Evolutionary conservation across 148 eudicot species (phyloP), one percentile per base, ranked within the genome.

Genomic region (Camellia japonica): DNA sequence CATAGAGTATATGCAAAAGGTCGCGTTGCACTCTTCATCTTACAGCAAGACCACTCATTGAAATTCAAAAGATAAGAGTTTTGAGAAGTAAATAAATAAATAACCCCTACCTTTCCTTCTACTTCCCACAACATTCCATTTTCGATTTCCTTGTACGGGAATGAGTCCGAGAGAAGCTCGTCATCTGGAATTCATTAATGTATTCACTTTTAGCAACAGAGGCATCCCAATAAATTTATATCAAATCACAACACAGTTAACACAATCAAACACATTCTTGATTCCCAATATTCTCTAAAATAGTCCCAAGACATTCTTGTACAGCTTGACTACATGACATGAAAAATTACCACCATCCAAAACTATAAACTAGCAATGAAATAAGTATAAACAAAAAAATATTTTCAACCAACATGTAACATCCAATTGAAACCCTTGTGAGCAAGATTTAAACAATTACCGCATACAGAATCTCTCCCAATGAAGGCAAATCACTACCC

Each of bases 121-220:
- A 80, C 82, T 66, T 80, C 82, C 82, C 82, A 80, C 54, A 80
- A 23, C 23, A 80, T 68, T 46, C 82, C 82, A 13, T 64, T 74
- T 60, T 62, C 76, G 20, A 80, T 67, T 19, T 80, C 82, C 9
- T 65, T 73, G 78, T 80, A 73, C 3, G 72, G 78, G 69, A 80
- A 80, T 23, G 82, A 80, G 67, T 80, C 82, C 1, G 82, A 80
- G 54, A 80, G 82, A 74, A 80, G 82, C 78, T 80, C 82, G 42
- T 80, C 82, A 63, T 73, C 82, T 80, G 63, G 14, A 74, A 74
- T 56, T 74, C 65, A 74, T 56, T 41, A 58, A 20, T 3, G 43
- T 16, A 19, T 4, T 3, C 43, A 23, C 47, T 23, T 55, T 23
- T 55, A 14, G 13, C 64, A 56, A 73, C 62, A 23, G 62, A 30